A percentile compares a stretch with the other conserved stretches of the same genome.
Conservation (phyloP, 2,329 filamentous ascomycete species). For the Knufia petricola region DNA sequence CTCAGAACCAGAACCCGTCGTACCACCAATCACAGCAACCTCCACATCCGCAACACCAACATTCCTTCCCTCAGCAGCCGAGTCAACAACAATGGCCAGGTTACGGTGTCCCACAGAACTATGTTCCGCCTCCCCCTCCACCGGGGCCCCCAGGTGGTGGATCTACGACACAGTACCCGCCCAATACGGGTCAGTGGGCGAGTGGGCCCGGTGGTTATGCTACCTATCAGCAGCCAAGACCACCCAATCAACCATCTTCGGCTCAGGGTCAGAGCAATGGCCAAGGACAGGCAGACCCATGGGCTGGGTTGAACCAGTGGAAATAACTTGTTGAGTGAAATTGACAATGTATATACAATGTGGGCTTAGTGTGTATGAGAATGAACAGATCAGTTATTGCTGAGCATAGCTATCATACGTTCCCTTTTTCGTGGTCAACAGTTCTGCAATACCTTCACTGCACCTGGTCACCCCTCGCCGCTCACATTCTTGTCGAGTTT, state of each 20-base stretch:
- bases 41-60: conserved; percentile 30
- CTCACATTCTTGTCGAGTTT: no score
- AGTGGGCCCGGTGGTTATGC: conserved; percentile 49
- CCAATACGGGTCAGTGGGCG: conserved; percentile 29
- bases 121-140: conserved; percentile 58
- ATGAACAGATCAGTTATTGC: background rate
- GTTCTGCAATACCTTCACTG: no score
- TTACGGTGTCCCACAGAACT: conserved; percentile 49
- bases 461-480: no score
- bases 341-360: background rate
- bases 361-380: background rate
- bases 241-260: conserved; percentile 14
- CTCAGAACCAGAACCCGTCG: conserved; percentile 23
- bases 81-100: conserved; percentile 34
- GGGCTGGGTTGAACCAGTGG: conserved; percentile 62
- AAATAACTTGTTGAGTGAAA: conserved; percentile 36
- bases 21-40: conserved; percentile 37
- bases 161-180: conserved; percentile 44
- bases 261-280: conserved; percentile 8
- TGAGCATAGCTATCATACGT: no score
- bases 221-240: conserved; percentile 30
- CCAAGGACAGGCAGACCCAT: conserved; percentile 45
- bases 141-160: conserved; percentile 48
- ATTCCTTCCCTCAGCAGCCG: conserved; percentile 38
- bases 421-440: no score